Percentiles rank a stretch among this genome's conserved stretches.
Evolutionary conservation across 1,284 basidiomycete species (phyloP).

Genomic region (Cryptococcus jaspeensis): DNA sequence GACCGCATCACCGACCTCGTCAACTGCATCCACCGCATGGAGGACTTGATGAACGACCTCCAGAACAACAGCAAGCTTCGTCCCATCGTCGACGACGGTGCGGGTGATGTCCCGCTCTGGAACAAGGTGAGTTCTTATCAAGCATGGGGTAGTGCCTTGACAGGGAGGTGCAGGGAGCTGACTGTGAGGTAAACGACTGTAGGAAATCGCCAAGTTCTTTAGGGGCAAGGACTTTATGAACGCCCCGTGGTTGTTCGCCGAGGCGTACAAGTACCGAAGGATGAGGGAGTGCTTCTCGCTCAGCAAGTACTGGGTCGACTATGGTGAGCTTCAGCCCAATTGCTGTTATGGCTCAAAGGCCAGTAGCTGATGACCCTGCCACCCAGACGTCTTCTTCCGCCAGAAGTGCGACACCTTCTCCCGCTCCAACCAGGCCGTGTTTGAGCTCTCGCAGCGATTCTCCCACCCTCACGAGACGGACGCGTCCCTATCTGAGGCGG

Average conservation of each 20-base stretch:
- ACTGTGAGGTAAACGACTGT: neutral
- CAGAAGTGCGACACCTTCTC: constrained; percentile 97
- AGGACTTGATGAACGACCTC: constrained; percentile 74
- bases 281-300: constrained; percentile 93
- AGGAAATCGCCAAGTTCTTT: constrained; percentile 86
- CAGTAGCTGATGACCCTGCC: neutral
- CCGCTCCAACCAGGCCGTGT: constrained; percentile 87
- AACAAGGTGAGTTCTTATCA: constrained; percentile 66
- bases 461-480: constrained; percentile 75
- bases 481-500: constrained; percentile 58
- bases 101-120: constrained; percentile 93
- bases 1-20: constrained; percentile 83
- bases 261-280: constrained; percentile 96
- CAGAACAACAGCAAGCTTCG: constrained; percentile 75
- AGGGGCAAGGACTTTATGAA: constrained; percentile 97
- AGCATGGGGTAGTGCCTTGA: neutral
- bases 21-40: constrained; percentile 83
- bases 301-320: constrained; percentile 86
- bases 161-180: neutral
- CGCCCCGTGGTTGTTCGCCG: constrained; percentile 89
- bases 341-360: neutral
- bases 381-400: constrained; percentile 67
- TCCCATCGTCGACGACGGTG: constrained; percentile 87
- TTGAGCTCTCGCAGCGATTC: constrained; percentile 91
- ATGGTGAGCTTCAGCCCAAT: constrained; percentile 60